These are phyloP conservation scores for Didymella arachidicola DNA, from an alignment of 2,329 filamentous ascomycete species.

Conservation along the genomic window DNA sequence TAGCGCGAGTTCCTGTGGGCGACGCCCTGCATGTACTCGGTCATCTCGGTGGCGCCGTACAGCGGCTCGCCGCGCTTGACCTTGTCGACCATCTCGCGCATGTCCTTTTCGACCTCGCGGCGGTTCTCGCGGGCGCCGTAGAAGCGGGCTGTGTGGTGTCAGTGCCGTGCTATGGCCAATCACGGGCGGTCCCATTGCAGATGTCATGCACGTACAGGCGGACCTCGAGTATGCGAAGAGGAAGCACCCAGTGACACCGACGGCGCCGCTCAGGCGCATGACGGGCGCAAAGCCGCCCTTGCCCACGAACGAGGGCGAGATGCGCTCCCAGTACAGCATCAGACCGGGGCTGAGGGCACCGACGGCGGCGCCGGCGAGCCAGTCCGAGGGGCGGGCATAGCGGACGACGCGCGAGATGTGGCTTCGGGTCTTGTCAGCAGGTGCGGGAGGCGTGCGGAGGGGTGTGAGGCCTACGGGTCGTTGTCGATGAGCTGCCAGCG, in stretches of 20 bases:
- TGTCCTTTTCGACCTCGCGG: conserved; percentile 92
- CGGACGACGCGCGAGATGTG: conserved; percentile 89
- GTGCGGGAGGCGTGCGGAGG: conserved; percentile 14
- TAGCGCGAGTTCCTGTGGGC: conserved; percentile 93
- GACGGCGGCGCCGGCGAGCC: conserved; percentile 71
- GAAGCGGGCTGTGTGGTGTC: conserved; percentile 76
- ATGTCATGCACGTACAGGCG: conserved; percentile 67
- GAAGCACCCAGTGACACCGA: conserved; percentile 81
- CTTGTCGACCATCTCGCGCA: conserved; percentile 96
- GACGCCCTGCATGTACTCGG: conserved; percentile 91
- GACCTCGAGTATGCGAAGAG: conserved; percentile 86
- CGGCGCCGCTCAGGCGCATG: conserved; percentile 77
- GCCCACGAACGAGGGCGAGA: conserved; percentile 84
- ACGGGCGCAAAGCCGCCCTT: conserved; percentile 82
- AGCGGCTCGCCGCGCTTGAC: conserved; percentile 91
- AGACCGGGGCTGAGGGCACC: conserved; percentile 76
- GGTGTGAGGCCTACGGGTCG: conserved; percentile 78
- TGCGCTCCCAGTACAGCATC: conserved; percentile 80
- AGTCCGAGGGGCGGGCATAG: conserved; percentile 89
- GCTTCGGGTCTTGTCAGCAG: conserved; percentile 57
- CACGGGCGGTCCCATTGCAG: not conserved
- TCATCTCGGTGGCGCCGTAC: conserved; percentile 81
- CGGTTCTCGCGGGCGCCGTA: conserved; percentile 94
- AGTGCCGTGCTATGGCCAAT: conserved; percentile 7
- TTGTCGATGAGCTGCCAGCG: conserved; percentile 88